These are phyloP conservation scores for Diutina rugosa DNA, from an alignment of 1,139 yeast genomes.

Conservation along the genomic window DNA sequence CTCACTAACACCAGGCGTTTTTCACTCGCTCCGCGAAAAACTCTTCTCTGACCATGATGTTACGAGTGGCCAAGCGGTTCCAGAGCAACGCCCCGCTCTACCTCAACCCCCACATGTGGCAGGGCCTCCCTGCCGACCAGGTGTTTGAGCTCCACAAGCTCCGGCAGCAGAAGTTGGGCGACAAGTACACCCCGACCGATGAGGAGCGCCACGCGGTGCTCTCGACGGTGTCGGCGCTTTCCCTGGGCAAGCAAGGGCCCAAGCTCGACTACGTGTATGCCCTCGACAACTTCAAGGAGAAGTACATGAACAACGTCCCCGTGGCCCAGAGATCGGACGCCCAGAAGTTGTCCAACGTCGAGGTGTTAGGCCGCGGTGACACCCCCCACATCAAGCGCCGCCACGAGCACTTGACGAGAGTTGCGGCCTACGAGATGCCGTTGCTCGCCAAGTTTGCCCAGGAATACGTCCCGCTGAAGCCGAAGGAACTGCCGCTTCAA, in stretches of 20 bases:
- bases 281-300: constrained; percentile 32
- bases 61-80: background rate
- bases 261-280: constrained; percentile 30
- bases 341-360: constrained; percentile 23
- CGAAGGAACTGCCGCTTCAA: constrained; percentile 38
- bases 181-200: constrained; percentile 41
- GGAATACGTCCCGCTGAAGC: constrained; percentile 34
- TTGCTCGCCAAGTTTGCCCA: constrained; percentile 63
- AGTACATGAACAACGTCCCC: constrained; percentile 32
- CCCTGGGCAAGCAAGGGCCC: constrained; percentile 18
- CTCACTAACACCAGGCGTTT: background rate
- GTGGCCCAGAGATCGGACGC: constrained; percentile 25
- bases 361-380: constrained; percentile 23
- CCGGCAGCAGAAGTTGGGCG: constrained; percentile 44
- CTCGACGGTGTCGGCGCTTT: constrained; percentile 22
- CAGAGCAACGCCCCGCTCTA: constrained; percentile 14
- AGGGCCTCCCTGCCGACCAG: constrained; percentile 49
- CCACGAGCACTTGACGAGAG: constrained; percentile 41
- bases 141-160: constrained; percentile 48
- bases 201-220: constrained; percentile 34
- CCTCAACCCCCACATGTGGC: constrained; percentile 57
- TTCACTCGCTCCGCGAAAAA: background rate
- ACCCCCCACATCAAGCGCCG: constrained; percentile 26
- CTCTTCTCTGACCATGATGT: background rate
- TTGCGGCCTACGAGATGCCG: constrained; percentile 90